Evolutionary conservation across 2,329 filamentous ascomycete genomes (phyloP), one percentile per base, ranked within the genome.

Genomic region (Fusarium pseudocircinatum): DNA sequence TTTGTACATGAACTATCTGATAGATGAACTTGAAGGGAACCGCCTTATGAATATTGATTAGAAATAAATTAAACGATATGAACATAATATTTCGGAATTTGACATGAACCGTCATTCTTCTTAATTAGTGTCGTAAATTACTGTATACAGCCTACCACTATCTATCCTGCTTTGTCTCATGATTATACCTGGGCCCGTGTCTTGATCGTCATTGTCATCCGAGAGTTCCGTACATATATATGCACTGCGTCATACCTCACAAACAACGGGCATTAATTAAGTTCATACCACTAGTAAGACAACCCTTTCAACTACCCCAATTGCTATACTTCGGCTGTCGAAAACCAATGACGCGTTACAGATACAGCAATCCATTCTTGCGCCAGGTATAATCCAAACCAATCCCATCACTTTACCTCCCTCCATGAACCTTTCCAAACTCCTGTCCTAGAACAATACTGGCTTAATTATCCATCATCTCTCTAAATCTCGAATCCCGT

Each of bases 401-500:
- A 52, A 39, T 32, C 44, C 57, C 42, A 30, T 42, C 24, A 32
- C 42, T n/a, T 16, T 26, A 11, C 34, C 28, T 14, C 24, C 34
- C 26, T 15, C 18, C 15, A 22, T 39, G 5, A 10, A 16, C 11
- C 14, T 40, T 28, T 28, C 34, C 24, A 30, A 34, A 54, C 20
- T 40, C 34, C 34, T 30, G 24, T 18, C 50, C 13, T 37, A 7
- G 11, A n/a, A 30, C 20, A 18, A n/a, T 28, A 26, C 44, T 24
- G 36, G 13, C 40, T 79, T 69, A 81, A 37, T 70, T 75, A 47
- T 82, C 78, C 62, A 91, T 85, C 70, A 88, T 86, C 81, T 92
- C 90, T 53, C 83, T 83, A 73, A 92, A 92, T 73, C 84, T 87
- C 43, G 89, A 90, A 69, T 88, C 88, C 60, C 89, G 82, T 9